Conservation (phyloP, 208 protist genomes). For the Tetramitus jugosus region DNA sequence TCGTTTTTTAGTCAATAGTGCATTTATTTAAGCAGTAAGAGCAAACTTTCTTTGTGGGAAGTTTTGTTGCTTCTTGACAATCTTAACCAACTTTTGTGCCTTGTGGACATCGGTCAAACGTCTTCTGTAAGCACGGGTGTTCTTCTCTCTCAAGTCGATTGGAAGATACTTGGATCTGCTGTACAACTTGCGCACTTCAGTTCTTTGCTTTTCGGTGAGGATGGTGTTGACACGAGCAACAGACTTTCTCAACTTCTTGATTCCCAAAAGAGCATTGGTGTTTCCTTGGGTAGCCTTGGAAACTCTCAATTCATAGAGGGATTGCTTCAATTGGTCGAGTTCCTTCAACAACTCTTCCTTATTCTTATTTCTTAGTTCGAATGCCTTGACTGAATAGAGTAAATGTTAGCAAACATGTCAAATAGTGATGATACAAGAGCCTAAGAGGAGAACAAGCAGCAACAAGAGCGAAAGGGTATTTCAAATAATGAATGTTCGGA, state of each 20-base stretch:
- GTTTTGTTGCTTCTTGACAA: not conserved
- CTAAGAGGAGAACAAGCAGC: not conserved
- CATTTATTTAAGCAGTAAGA: not conserved
- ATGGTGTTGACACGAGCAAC: constrained; percentile 93
- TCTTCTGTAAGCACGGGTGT: constrained; percentile 23
- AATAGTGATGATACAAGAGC: not conserved
- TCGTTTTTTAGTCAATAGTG: not conserved
- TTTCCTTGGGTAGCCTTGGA: constrained; percentile 81
- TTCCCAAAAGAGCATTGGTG: constrained; percentile 81
- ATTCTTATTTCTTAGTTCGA: constrained; percentile 78
- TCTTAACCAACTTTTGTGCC: not conserved
- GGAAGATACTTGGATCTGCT: not conserved
- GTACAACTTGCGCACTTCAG: constrained; percentile 82
- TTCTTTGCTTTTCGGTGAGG: constrained; percentile 86
- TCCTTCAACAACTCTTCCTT: constrained; percentile 92
- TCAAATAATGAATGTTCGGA: not conserved
- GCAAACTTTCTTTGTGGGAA: constrained; percentile 7
- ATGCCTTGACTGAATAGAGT: constrained; percentile 52
- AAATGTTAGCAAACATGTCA: not conserved
- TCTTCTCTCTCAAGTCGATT: not conserved
- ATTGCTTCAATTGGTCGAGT: constrained; percentile 91
- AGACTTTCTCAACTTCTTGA: constrained; percentile 76
- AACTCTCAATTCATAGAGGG: constrained; percentile 89
- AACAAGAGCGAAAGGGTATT: not conserved
- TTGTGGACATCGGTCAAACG: not conserved